These are phyloP conservation scores for Myxozyma neotropica DNA, from an alignment of 805 yeast genomes.

Conservation along the genomic window DNA sequence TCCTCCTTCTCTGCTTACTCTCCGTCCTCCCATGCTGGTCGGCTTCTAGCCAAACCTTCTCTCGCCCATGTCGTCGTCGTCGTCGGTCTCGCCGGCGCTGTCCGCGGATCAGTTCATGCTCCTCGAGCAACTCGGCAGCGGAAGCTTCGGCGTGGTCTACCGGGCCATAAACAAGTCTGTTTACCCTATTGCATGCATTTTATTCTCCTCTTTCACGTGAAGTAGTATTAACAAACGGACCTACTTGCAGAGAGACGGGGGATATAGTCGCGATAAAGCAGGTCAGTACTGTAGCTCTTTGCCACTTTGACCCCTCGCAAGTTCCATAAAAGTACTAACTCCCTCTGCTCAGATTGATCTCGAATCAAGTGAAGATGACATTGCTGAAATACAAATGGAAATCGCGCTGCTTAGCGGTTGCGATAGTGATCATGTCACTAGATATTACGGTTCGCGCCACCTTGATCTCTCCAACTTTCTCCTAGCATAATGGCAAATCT, in stretches of 20 bases:
- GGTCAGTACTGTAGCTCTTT: conserved; percentile 25
- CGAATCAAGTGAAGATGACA: conserved; percentile 66
- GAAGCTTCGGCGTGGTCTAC: conserved; percentile 79
- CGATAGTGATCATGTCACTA: conserved; percentile 61
- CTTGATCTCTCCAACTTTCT: not conserved
- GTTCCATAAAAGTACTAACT: no score
- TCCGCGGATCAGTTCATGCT: conserved; percentile 52
- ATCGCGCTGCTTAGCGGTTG: conserved; percentile 71
- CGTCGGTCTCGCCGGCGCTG: conserved; percentile 1
- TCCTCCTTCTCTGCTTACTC: not conserved
- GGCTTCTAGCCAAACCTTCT: not conserved
- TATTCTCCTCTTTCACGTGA: not conserved
- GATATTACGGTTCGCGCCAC: conserved; percentile 52
- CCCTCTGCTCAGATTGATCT: conserved; percentile 58
- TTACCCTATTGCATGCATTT: no score
- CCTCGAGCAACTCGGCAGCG: conserved; percentile 65
- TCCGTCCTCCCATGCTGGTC: not conserved
- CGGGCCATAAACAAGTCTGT: conserved; percentile 54
- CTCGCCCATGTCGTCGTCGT: conserved; percentile 4
- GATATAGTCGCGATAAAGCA: conserved; percentile 44
- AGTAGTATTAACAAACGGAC: conserved; percentile 5
- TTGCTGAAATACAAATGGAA: conserved; percentile 72
- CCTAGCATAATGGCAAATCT: not conserved
- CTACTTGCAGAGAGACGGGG: conserved; percentile 36
- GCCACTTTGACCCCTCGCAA: no score